A percentile compares a stretch with the other conserved stretches of the same genome.
These are phyloP conservation scores for Guillardia theta DNA, from an alignment of 78 protist species.

Conservation along the genomic window DNA sequence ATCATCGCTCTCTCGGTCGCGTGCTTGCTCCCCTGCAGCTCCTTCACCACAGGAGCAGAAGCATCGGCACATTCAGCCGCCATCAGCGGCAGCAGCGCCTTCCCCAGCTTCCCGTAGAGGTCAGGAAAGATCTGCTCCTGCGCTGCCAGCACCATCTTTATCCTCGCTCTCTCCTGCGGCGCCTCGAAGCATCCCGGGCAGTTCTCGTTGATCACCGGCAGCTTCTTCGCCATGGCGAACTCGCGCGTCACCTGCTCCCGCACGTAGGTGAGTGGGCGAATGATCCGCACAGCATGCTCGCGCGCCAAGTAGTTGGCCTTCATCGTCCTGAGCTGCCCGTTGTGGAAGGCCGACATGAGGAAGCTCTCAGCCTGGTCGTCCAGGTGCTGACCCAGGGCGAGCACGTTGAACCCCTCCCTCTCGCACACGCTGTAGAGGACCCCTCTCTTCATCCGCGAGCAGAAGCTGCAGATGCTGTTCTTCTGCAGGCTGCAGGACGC, in stretches of 20 bases:
- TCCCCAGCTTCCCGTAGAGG: constrained; percentile 39
- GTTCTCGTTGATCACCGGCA: constrained; percentile 81
- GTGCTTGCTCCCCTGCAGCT: neutral
- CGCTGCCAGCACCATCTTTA: constrained; percentile 57
- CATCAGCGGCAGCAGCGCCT: constrained; percentile 23
- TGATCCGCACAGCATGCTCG: constrained; percentile 72
- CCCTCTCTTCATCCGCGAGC: constrained; percentile 78
- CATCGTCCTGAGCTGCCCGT: constrained; percentile 73
- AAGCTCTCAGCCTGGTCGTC: constrained; percentile 75
- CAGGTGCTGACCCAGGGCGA: constrained; percentile 80
- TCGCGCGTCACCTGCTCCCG: constrained; percentile 63
- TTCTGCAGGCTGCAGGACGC: constrained; percentile 31
- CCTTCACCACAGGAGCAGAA: neutral
- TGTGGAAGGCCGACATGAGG: constrained; percentile 73
- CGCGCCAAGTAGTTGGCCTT: constrained; percentile 48
- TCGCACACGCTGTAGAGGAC: constrained; percentile 70
- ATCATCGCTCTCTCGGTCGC: neutral
- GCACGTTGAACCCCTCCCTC: constrained; percentile 73
- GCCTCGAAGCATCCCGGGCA: constrained; percentile 86
- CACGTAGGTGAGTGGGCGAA: constrained; percentile 67
- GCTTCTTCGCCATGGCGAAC: constrained; percentile 56
- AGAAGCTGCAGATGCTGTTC: constrained; percentile 55
- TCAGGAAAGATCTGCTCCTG: constrained; percentile 50
- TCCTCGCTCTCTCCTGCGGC: constrained; percentile 72
- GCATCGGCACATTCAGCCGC: neutral